Conservation (phyloP, 2,329 filamentous ascomycete genomes). For the Phialocephala sp. region DNA sequence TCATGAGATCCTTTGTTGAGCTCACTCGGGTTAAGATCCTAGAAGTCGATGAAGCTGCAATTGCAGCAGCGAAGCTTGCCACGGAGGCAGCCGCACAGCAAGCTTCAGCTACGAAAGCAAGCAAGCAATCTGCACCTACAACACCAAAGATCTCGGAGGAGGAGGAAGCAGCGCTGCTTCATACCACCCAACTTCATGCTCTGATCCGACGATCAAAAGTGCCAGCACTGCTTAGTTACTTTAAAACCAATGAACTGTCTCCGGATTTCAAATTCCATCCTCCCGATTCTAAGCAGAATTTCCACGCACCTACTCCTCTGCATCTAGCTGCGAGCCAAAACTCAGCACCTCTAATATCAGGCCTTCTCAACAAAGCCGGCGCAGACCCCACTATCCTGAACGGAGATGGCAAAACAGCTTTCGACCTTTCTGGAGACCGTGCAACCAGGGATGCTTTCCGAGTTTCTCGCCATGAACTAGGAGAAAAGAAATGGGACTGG, state of each 20-base stretch:
- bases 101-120: conserved; percentile 44
- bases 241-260: conserved; percentile 75
- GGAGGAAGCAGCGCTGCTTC: conserved; percentile 80
- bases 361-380: conserved; percentile 74
- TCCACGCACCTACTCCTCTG: conserved; percentile 79
- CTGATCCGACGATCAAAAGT: conserved; percentile 89
- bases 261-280: conserved; percentile 80
- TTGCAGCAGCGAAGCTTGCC: conserved; percentile 55
- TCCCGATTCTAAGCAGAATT: conserved; percentile 65
- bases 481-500: conserved; percentile 81
- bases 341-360: conserved; percentile 75
- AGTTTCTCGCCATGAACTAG: conserved; percentile 81
- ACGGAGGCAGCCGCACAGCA: conserved; percentile 54
- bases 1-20: conserved; percentile 94
- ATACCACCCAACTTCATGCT: conserved; percentile 88
- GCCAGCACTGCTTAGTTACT: conserved; percentile 83
- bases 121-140: conserved; percentile 53
- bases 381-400: conserved; percentile 77
- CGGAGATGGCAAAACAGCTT: conserved; percentile 80
- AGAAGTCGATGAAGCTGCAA: conserved; percentile 72
- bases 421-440: conserved; percentile 86
- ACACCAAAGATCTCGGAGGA: conserved; percentile 74
- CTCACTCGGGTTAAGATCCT: conserved; percentile 87
- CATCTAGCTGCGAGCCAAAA: conserved; percentile 87
- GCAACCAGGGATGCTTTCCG: conserved; percentile 90